Base-by-base conservation (phyloP, 352 stramenopile species). In the Thalassiosira hispida region DNA sequence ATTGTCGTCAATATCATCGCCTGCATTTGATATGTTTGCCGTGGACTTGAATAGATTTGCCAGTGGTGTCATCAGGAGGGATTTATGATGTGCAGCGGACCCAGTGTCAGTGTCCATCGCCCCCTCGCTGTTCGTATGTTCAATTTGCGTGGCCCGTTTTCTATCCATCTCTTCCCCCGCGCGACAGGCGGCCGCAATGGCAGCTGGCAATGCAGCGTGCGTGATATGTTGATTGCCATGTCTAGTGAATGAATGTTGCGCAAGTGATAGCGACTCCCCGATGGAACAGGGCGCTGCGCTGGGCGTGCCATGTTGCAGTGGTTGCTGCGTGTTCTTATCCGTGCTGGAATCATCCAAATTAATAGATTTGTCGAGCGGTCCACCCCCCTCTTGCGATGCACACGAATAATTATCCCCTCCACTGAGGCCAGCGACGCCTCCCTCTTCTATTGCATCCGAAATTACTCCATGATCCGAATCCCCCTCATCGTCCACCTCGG, bases 401-500 rank as follows among this genome's bases (percentile, higher is more conserved):
- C 40, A 68, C 5, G 52, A 14, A 8, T 25, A 62, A 47, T 62
- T 27, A 18, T 57, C 44, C 46, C 46, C 46, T 29, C 6, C 46
- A 23, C 31, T 31, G 6, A 38, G 11, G 3, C 47, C 33, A 31
- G n/a, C 53, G 20, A 31, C 51, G 51, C 51, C 20, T 12, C 9
- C 31, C 11, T 52, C 35, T 47, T 14, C 56, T n/a, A 51, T 35
- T 47, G 56, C 33, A 27, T 23, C 22, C 18, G 51, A 29, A 12
- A 18, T 8, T n/a, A 27, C 22, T 27, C 35, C 27, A 46, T 51
- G 31, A 29, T 65, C 56, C 35, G 56, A 52, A 22, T 5, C 44
- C 9, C 59, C 78, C 42, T 73, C 56, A 29, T 77, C 60, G 12
- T 84, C 81, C 14, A 77, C 61, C 73, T 91, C 85, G 12, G 76